Conservation (phyloP, 352 stramenopile species). For the Pythium monospermum region DNA sequence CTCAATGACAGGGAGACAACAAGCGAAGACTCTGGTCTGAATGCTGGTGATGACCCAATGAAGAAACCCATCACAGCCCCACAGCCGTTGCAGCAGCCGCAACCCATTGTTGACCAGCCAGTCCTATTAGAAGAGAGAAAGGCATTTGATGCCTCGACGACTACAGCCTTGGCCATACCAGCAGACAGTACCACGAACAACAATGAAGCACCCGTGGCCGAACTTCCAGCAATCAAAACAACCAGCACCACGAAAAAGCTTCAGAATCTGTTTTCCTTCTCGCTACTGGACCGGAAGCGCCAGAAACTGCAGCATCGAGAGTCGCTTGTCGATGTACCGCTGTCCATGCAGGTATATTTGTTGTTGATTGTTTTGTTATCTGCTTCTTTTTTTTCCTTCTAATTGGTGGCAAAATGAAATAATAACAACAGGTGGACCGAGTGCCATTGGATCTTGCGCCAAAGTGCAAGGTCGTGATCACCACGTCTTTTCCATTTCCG, state of each 20-base stretch:
- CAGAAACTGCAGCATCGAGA: slow-evolving; percentile 20
- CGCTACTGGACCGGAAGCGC: slow-evolving; percentile 27
- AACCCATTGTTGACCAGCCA: no score
- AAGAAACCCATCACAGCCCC: no score
- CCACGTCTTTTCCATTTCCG: slow-evolving; percentile 58
- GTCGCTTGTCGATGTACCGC: slow-evolving; percentile 27
- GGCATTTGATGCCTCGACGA: no score
- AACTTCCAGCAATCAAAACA: not conserved
- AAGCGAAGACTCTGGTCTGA: not conserved
- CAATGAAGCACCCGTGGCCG: not conserved
- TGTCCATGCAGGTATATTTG: slow-evolving; percentile 24
- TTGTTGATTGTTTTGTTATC: not conserved
- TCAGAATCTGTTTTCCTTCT: slow-evolving; percentile 30
- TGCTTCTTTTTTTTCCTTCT: no score
- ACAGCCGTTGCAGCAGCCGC: no score
- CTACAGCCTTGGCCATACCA: no score
- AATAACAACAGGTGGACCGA: slow-evolving; percentile 36
- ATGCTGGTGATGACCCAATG: not conserved
- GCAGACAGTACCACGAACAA: no score
- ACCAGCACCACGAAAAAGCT: slow-evolving; percentile 14
- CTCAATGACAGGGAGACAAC: slow-evolving; percentile 5
- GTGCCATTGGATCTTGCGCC: slow-evolving; percentile 57
- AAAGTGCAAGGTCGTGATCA: slow-evolving; percentile 52
- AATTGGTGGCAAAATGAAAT: no score
- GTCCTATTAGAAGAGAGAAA: no score